A percentile compares a stretch with the other conserved stretches of the same genome.
phyloP scores from a whole-genome alignment of 768 basidiomycete genomes.

The Lactarius akahatsu region DNA sequence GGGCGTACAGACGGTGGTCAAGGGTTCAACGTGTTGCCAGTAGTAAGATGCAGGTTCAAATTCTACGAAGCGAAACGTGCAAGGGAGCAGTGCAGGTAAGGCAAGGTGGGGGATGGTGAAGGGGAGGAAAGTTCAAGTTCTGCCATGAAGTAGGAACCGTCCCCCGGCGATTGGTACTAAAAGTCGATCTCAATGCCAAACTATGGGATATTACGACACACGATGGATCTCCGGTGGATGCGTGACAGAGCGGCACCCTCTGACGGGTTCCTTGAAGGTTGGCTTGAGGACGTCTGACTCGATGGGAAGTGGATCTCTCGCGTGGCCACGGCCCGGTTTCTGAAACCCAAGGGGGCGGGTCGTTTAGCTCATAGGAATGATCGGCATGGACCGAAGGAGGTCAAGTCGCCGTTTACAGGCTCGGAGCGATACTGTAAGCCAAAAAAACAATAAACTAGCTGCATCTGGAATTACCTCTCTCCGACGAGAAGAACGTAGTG shows the following conservation, averaged over 20 bases:
- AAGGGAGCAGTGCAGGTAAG: slow-evolving; percentile 16
- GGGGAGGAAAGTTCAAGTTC: slow-evolving; percentile 10
- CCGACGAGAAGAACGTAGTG: slow-evolving; percentile 5
- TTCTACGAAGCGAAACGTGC: slow-evolving; percentile 23
- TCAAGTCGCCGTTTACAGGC: slow-evolving; percentile 23
- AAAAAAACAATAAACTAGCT: slow-evolving; percentile 17
- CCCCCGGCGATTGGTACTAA: slow-evolving; percentile 16
- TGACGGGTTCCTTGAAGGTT: slow-evolving; percentile 23
- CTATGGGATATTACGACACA: slow-evolving; percentile 25
- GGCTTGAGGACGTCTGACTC: slow-evolving; percentile 7
- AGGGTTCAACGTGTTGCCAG: slow-evolving; percentile 25
- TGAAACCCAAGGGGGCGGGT: slow-evolving; percentile 15
- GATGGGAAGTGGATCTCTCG: slow-evolving; percentile 14
- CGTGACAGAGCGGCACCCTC: slow-evolving; percentile 13
- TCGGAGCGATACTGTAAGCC: slow-evolving; percentile 1
- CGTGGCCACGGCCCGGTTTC: slow-evolving; percentile 25
- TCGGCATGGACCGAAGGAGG: slow-evolving; percentile 23
- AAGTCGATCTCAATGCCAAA: slow-evolving; percentile 21
- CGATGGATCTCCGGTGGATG: slow-evolving; percentile 25
- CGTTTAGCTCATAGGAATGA: slow-evolving; percentile 16
- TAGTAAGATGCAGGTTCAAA: slow-evolving; percentile 8
- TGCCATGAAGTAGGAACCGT: slow-evolving; percentile 1
- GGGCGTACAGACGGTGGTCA: slow-evolving; percentile 12
- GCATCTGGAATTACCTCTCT: slow-evolving; percentile 3
- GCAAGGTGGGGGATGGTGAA: slow-evolving; percentile 9